Conservation (phyloP, 225 moss, liverwort and hornwort species). For the Marchantia paleacea region DNA sequence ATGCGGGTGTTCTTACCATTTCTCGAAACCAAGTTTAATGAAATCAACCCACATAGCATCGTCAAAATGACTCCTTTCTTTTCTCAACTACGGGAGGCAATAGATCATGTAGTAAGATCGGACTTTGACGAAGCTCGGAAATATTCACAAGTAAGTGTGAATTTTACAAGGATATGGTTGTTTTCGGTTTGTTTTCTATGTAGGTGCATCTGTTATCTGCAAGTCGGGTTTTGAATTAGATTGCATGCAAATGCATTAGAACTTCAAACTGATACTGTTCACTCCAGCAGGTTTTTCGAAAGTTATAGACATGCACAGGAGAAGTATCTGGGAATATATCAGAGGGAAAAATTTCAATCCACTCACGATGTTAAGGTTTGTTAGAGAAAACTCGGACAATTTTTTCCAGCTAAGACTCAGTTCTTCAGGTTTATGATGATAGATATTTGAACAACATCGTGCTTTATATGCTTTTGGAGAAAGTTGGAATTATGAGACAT, state of each 20-base stretch:
- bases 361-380: not conserved
- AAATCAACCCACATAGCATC: conserved; percentile 66
- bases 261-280: not conserved
- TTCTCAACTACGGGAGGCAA: conserved; percentile 55
- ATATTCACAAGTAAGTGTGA: conserved; percentile 57
- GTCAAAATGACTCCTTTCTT: conserved; percentile 68
- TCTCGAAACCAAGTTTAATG: conserved; percentile 61
- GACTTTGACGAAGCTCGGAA: conserved; percentile 59
- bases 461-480: conserved; percentile 68
- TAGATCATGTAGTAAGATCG: conserved; percentile 53
- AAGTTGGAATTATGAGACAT: conserved; percentile 61
- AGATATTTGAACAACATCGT: conserved; percentile 87
- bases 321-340: not conserved
- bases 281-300: not conserved
- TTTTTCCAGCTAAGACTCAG: not conserved
- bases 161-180: not conserved
- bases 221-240: not conserved
- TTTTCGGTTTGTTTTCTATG: not conserved
- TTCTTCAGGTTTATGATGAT: conserved; percentile 1
- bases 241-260: not conserved
- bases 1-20: conserved; percentile 67
- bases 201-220: too few relatives aligned
- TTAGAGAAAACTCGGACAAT: not conserved
- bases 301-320: not conserved
- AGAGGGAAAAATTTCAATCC: not conserved